phyloP scores from a whole-genome alignment of 2,329 filamentous ascomycete species.

The Bipolaris zeicola region DNA sequence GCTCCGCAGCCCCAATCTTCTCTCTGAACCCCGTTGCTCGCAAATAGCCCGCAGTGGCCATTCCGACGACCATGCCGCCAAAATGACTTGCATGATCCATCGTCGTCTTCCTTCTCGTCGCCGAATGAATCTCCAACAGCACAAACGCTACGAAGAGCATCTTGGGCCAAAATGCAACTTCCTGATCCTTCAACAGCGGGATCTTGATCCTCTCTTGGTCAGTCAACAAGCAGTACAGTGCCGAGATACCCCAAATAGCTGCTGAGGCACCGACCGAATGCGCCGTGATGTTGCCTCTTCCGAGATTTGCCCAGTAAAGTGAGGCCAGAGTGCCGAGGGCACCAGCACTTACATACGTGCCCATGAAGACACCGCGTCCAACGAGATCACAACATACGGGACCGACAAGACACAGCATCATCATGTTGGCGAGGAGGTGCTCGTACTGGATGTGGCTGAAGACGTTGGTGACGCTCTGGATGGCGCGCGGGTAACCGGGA shows the following conservation, averaged over 20 bases:
- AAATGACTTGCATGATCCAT: constrained; percentile 48
- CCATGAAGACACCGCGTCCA: constrained; percentile 43
- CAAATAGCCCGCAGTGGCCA: constrained; percentile 35
- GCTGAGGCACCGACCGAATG: constrained; percentile 44
- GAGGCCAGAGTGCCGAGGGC: constrained; percentile 38
- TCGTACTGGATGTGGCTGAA: constrained; percentile 70
- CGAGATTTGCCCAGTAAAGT: constrained; percentile 44
- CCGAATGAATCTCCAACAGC: constrained; percentile 28
- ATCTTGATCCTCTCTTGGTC: constrained; percentile 40
- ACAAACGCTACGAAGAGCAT: constrained; percentile 37
- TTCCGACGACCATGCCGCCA: constrained; percentile 39
- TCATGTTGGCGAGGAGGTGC: constrained; percentile 68
- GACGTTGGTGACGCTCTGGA: constrained; percentile 66
- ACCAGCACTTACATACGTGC: constrained; percentile 44
- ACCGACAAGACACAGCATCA: constrained; percentile 69
- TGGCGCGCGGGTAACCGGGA: constrained; percentile 63
- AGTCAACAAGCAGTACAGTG: constrained; percentile 40
- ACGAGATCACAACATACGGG: constrained; percentile 49
- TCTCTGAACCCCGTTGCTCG: constrained; percentile 32
- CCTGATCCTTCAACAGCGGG: constrained; percentile 36
- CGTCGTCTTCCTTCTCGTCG: constrained; percentile 16
- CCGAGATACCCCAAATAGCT: constrained; percentile 42
- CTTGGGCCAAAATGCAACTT: constrained; percentile 40
- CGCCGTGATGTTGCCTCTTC: constrained; percentile 32
- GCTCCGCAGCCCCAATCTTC: constrained; percentile 4